A percentile compares a stretch with the other conserved stretches of the same genome.
Evolutionary conservation across 495 filamentous ascomycete genomes (phyloP).

Genomic region (Pseudevernia furfuracea): DNA sequence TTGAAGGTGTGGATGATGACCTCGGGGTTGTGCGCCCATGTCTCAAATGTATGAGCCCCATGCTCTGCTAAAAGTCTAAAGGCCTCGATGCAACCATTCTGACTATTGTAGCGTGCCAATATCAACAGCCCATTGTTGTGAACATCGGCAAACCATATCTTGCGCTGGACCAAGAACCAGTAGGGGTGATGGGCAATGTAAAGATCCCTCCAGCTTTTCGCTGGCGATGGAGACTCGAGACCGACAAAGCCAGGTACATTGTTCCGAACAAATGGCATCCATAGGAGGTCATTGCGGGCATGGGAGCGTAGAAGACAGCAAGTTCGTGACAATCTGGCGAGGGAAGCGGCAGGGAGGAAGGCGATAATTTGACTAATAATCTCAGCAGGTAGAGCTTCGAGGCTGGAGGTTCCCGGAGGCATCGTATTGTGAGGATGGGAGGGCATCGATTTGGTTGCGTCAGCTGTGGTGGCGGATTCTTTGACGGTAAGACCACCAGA

Average conservation of each 20-base stretch:
- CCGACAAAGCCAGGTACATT: conserved; percentile 45
- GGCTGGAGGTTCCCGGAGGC: conserved; percentile 1
- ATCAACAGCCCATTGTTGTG: conserved; percentile 52
- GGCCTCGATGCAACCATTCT: conserved; percentile 67
- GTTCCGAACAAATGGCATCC: conserved; percentile 54
- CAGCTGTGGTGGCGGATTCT: neutral
- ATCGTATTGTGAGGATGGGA: neutral
- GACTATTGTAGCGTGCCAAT: conserved; percentile 62
- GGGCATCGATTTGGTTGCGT: neutral
- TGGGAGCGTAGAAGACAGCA: conserved; percentile 48
- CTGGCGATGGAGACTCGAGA: conserved; percentile 45
- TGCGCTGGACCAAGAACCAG: conserved; percentile 75
- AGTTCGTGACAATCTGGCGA: conserved; percentile 46
- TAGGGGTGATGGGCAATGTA: conserved; percentile 67
- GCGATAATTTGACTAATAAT: conserved; percentile 54
- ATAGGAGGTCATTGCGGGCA: conserved; percentile 50
- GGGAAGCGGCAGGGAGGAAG: conserved; percentile 51
- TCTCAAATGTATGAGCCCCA: conserved; percentile 40
- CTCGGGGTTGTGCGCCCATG: conserved; percentile 58
- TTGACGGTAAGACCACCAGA: neutral
- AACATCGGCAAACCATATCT: conserved; percentile 78
- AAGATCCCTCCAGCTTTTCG: conserved; percentile 55
- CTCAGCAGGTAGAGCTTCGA: conserved; percentile 51
- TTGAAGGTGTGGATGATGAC: conserved; percentile 69
- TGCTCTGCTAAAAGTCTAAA: conserved; percentile 67